Percentiles rank a stretch among this genome's conserved stretches.
phyloP scores from a whole-genome alignment of 352 stramenopile species.

The Pythium phragmitis region DNA sequence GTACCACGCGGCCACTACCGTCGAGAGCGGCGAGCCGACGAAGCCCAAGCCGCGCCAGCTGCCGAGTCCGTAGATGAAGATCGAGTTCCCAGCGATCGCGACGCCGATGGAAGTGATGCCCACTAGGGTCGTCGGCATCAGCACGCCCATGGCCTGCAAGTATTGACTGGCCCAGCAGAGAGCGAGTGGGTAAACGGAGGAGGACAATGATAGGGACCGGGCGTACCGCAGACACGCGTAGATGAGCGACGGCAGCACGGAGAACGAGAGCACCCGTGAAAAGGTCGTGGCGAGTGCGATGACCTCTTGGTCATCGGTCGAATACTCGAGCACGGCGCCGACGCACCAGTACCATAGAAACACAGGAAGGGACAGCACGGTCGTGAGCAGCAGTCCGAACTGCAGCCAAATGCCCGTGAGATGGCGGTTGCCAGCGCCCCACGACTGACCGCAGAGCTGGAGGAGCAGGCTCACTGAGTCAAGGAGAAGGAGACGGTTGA shows the following conservation, averaged over 20 bases:
- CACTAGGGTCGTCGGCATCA: conserved; percentile 67
- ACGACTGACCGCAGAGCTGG: conserved; percentile 75
- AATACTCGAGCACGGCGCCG: conserved; percentile 55
- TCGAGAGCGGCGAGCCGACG: conserved; percentile 74
- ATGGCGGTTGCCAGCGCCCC: conserved; percentile 60
- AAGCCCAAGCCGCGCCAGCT: conserved; percentile 63
- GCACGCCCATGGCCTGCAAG: conserved; percentile 63
- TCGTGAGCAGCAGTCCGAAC: conserved; percentile 59
- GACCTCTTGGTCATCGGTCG: conserved; percentile 57
- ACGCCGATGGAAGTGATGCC: conserved; percentile 60
- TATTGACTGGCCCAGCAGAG: conserved; percentile 42
- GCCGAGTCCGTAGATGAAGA: conserved; percentile 70
- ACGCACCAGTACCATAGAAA: conserved; percentile 75
- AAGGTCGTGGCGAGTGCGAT: conserved; percentile 58
- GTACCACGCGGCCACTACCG: conserved; percentile 76
- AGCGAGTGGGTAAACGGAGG: conserved; percentile 1
- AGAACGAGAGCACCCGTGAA: conserved; percentile 55
- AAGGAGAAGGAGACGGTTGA: background rate
- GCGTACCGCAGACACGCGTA: conserved; percentile 62
- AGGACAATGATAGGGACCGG: background rate
- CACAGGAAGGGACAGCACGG: conserved; percentile 52
- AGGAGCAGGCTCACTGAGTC: background rate
- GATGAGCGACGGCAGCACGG: conserved; percentile 57
- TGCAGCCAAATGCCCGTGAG: conserved; percentile 78
- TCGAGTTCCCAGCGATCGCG: conserved; percentile 55